Base-by-base conservation (phyloP, 352 stramenopile species). In the Pythium monospermum region DNA sequence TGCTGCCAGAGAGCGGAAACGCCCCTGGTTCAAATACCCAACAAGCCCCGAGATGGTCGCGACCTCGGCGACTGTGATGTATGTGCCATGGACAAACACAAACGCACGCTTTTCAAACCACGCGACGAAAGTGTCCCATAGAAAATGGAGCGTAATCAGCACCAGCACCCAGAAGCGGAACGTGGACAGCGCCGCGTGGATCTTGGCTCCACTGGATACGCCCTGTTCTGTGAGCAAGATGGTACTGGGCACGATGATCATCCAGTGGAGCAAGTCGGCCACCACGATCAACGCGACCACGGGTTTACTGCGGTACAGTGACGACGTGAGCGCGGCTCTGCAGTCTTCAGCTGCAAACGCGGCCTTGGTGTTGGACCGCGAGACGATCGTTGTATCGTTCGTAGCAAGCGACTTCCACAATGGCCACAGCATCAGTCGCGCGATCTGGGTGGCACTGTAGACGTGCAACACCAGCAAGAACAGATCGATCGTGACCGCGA, bases 111-210 rank as follows among this genome's bases (percentile, higher is more conserved):
- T 30, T 25, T 68, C 60, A n/a, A 25, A 50, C 32, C 37, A 57
- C 33, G 48, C 32, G n/a, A 58, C 60, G 22, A 59, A 31, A 3
- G 48, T 19, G 30, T 68, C 55, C 60, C 60, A 68, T 3, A 60
- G 26, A 19, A 22, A 31, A 25, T 68, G 44, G 22, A 68, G 33
- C 22, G 37, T 22, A 39, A 68, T 32, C 21, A 68, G 45, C 23
- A 64, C 42, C 25, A 68, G 50, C 44, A 64, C 55, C 60, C 60
- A 68, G 50, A 64, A 68, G 28, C 60, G 60, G n/a, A 64, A 54
- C 11, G 23, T 42, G 12, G 60, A 64, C 7, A 68, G 35, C 18
- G 25, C n/a, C 12, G 49, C 54, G 44, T 68, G 55, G n/a, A 49
- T 16, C n/a, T 40, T 18, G 0, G 38, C 60, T 2, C 23, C 19